These are phyloP conservation scores for Debaryomyces singareniensis DNA, from an alignment of 1,139 yeast genomes.

Conservation along the genomic window DNA sequence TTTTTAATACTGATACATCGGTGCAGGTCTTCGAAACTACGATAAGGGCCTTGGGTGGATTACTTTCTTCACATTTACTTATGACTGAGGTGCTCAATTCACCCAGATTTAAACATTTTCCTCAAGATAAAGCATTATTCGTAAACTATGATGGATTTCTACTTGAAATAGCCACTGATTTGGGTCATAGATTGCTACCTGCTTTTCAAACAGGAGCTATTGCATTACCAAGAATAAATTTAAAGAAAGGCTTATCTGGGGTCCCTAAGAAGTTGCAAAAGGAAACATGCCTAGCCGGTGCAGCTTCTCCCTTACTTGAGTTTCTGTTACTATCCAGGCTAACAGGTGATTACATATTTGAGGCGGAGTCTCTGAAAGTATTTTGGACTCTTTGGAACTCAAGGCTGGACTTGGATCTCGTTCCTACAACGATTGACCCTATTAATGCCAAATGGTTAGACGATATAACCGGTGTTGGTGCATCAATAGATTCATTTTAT, in stretches of 20 bases:
- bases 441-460: constrained; percentile 51
- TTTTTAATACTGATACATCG: constrained; percentile 59
- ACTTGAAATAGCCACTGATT: constrained; percentile 59
- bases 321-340: constrained; percentile 66
- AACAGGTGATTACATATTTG: constrained; percentile 71
- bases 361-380: constrained; percentile 52
- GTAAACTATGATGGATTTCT: constrained; percentile 62
- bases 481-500: constrained; percentile 88
- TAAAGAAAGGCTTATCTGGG: constrained; percentile 43
- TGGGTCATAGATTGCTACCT: constrained; percentile 61
- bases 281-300: constrained; percentile 85
- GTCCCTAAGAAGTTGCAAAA: constrained; percentile 36
- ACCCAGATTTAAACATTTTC: constrained; percentile 4
- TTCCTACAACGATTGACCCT: constrained; percentile 78
- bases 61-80: constrained; percentile 70
- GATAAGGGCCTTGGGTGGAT: constrained; percentile 73
- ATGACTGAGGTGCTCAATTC: constrained; percentile 46
- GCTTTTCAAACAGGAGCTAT: constrained; percentile 58
- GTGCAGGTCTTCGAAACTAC: constrained; percentile 86
- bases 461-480: constrained; percentile 74
- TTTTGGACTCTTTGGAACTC: constrained; percentile 68
- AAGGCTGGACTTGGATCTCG: constrained; percentile 53
- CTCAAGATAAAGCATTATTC: constrained; percentile 1
- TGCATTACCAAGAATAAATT: constrained; percentile 70
- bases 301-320: constrained; percentile 76